Conservation (phyloP, 2,329 filamentous ascomycete genomes). For the Sarocladium strictum region DNA sequence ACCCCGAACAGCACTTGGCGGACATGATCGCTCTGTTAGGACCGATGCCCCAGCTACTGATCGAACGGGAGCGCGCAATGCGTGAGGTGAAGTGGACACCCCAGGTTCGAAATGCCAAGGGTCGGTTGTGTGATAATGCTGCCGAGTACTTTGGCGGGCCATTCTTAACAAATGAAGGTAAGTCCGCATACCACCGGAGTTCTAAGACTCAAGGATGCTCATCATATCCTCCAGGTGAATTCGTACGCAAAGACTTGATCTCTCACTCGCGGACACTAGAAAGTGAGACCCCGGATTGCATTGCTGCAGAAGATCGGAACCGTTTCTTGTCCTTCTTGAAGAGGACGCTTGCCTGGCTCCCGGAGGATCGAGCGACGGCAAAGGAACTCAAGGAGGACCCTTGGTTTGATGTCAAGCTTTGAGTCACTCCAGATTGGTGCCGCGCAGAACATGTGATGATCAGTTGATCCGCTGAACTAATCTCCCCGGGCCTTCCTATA, state of each 20-base stretch:
- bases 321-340: conserved; percentile 16
- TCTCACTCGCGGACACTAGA: not conserved
- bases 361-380: conserved; percentile 20
- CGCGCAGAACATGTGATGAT: conserved; percentile 18
- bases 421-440: not conserved
- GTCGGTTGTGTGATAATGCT: not conserved
- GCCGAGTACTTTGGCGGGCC: not conserved
- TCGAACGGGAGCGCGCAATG: conserved; percentile 6
- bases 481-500: too few species aligned
- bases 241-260: not conserved
- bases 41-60: conserved; percentile 16
- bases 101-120: not conserved
- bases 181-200: not conserved
- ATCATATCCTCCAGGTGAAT: not conserved
- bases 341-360: conserved; percentile 21
- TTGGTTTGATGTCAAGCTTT: conserved; percentile 3
- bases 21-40: conserved; percentile 19
- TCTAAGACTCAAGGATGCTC: not conserved
- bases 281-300: not conserved
- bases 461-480: too few species aligned
- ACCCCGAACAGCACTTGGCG: conserved; percentile 17
- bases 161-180: not conserved
- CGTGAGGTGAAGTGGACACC: not conserved
- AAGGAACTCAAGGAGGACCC: conserved; percentile 13
- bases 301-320: not conserved